Evolutionary conservation across 2,329 filamentous ascomycete genomes (phyloP), one percentile per base, ranked within the genome.

Genomic region (Seiridium unicorne): DNA sequence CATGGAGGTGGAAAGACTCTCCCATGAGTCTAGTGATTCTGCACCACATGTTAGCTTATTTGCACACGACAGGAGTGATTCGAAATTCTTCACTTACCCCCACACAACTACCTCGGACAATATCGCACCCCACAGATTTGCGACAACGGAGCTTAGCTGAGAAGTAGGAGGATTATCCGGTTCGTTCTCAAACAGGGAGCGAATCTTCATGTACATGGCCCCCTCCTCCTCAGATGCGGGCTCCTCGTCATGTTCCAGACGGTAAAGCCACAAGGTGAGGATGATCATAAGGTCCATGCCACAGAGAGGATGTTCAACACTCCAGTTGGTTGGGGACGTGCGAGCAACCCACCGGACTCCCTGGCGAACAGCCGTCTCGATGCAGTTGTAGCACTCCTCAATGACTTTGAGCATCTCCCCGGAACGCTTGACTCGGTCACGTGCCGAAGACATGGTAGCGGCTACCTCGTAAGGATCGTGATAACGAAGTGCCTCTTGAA

Each of bases 391-490:
- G 79, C 95, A 98, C 76, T 96, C 92, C 72, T 98, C 90, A 63
- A 99, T 96, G 69, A 98, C 93, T 79, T 97, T 96, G 81, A 97
- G 91, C 94, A 98, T 98, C 76, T 98, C 94, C 70, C 90, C 88
- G 26, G 93, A 96, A 66, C 95, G 90, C 84, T 95, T 95, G 66
- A 99, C 93, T 74, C 91, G 92, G 76, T 97, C 92, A 64, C 94
- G 89, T 55, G 94, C 93, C 66, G 92, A 89, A 6, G 93, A 96
- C 95, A 99, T 99, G 63, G 93, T 93, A 51, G 92, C 93, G 26
- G 93, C 95, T 61, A 99, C 94, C 76, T 99, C 95, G 72, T 96
- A 98, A 1, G 93, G 92, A 68, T 97, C 94, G 75, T 99, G 95
- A 75, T 98, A 98, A 60, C 95, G 91, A 60, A 99, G 84, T 32